These are phyloP conservation scores for Fusarium sp. DNA, from an alignment of 2,329 filamentous ascomycete genomes.

Conservation along the genomic window DNA sequence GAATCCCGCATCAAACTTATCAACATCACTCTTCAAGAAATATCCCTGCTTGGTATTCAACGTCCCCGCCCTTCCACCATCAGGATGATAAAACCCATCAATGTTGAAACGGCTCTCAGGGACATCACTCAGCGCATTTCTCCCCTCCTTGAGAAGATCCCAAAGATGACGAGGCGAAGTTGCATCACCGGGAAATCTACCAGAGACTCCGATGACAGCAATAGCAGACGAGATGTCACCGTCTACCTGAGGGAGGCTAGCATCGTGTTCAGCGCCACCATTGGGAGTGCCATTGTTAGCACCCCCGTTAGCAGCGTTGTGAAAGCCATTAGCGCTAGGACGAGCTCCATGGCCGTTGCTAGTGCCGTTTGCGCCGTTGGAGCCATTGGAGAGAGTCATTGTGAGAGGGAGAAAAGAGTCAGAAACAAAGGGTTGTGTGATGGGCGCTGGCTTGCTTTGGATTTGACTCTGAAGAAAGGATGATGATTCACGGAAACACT, in stretches of 20 bases:
- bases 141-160: not conserved
- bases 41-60: not conserved
- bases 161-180: slow-evolving; percentile 1
- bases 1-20: not conserved
- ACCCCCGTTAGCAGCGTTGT: not conserved
- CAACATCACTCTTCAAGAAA: not conserved
- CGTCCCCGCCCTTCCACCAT: not conserved
- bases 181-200: not conserved
- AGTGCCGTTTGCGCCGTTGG: not conserved
- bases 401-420: not conserved
- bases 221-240: not conserved
- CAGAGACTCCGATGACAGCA: slow-evolving; percentile 1
- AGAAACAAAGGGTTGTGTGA: not conserved
- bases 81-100: not conserved
- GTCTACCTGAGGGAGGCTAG: not conserved
- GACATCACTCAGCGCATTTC: not conserved
- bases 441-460: not conserved
- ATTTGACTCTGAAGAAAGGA: not conserved
- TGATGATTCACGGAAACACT: not conserved
- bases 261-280: not conserved
- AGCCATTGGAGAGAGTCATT: slow-evolving; percentile 2
- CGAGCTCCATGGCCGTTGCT: not conserved
- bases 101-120: not conserved
- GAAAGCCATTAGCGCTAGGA: not conserved
- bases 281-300: not conserved